Base-by-base conservation (phyloP, 495 filamentous ascomycete species). In the Echria macrotheca region DNA sequence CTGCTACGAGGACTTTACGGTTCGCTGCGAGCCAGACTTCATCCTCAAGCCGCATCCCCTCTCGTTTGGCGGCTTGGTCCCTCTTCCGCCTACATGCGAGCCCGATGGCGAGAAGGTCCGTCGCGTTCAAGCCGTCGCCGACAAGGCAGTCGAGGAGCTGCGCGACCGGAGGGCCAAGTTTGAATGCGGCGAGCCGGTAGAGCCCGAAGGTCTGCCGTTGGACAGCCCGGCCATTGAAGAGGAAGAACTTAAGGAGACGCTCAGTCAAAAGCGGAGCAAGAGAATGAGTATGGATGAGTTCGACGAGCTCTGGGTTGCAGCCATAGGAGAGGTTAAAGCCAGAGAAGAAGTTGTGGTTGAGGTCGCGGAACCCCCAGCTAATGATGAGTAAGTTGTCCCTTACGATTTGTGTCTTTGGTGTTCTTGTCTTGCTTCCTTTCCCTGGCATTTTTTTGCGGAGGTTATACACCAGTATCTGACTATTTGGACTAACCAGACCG, bases 51-150 rank as follows among this genome's bases (percentile, higher is more conserved):
- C 83, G 5, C 93, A 96, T 65, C 91, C 89, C 5, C 73, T 96
- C 10, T 82, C 90, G 0, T 60, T 96, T 0, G 82, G 84, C 18
- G 91, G 93, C 3, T 57, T 93, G 11, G 58, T 96, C 7, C 93
- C 93, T 14, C 69, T 97, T 22, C 80, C 91, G 1, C 91, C 93
- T 10, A 89, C 85, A n/a, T 98, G 93, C 63, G 91, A 96, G 63
- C 84, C 94, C 1, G 94, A 98, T 63, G 87, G 89, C 41, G 87
- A 91, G 63, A 96, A 95, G 60, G 87, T 84, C 15, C 84, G 89
- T 39, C 81, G 83, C 21, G 87, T 96, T 36, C 85, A 89, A 58
- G 79, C 83, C 29, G 89, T 98, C 19, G 89, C 89, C 3, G 84
- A 97, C 66, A 84, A 82, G 58, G 89, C 89, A 2, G 79, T 97